These are phyloP conservation scores for Gossypium stocksii DNA, from an alignment of 345 rosid genomes.

Conservation along the genomic window DNA sequence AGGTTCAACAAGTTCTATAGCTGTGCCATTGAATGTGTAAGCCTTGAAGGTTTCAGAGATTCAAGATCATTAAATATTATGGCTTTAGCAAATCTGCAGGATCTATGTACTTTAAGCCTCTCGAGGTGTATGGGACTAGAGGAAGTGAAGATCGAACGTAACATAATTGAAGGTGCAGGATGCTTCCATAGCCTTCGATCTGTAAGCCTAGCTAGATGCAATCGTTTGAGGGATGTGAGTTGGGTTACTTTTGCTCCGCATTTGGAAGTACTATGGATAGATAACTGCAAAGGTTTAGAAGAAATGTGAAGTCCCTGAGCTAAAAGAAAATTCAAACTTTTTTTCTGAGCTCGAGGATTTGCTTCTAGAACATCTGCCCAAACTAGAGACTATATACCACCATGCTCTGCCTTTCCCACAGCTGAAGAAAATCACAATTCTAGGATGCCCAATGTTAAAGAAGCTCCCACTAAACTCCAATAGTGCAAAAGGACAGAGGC, in stretches of 20 bases:
- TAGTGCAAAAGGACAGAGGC: too few relatives aligned
- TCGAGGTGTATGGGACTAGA: fast-evolving
- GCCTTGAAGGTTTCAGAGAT: background rate
- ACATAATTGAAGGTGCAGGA: background rate
- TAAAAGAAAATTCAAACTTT: background rate
- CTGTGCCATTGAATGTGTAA: background rate
- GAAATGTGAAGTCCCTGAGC: background rate
- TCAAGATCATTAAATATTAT: background rate
- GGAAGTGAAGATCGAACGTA: background rate
- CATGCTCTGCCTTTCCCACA: too few relatives aligned
- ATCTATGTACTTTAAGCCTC: background rate
- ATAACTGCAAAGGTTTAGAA: fast-evolving
- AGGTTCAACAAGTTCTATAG: background rate
- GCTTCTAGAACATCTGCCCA: too few relatives aligned
- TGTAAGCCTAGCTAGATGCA: fast-evolving
- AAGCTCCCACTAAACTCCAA: too few relatives aligned
- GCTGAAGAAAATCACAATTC: too few relatives aligned
- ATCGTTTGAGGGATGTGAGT: background rate
- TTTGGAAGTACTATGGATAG: fast-evolving
- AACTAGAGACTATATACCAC: too few relatives aligned
- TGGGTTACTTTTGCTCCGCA: background rate
- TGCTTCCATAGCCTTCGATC: background rate
- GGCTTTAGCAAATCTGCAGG: background rate
- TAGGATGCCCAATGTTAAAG: too few relatives aligned
- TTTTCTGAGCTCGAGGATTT: background rate